Evolutionary conservation across 2,329 filamentous ascomycete species (phyloP).

Genomic region (Pezicula rhizophila): DNA sequence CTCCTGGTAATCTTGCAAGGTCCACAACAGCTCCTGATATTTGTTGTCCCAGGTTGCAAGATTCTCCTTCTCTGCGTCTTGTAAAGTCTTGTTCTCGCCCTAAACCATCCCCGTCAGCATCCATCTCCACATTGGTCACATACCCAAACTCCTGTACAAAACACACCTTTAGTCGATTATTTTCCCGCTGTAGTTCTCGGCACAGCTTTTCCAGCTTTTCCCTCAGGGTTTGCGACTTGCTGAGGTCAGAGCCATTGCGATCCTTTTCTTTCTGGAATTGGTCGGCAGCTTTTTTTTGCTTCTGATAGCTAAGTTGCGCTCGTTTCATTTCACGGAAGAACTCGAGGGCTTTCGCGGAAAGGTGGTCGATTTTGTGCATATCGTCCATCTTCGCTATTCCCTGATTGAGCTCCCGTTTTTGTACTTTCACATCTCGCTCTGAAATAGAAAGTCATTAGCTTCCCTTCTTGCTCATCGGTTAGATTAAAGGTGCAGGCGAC

Average conservation of each 20-base stretch:
- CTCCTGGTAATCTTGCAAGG: conserved; percentile 83
- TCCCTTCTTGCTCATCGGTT: neutral
- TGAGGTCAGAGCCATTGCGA: conserved; percentile 74
- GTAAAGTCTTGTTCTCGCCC: conserved; percentile 90
- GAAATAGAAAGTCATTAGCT: conserved; percentile 17
- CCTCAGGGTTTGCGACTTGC: conserved; percentile 84
- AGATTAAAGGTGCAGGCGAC: too few species aligned
- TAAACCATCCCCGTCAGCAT: conserved; percentile 31
- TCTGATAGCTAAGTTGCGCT: conserved; percentile 86
- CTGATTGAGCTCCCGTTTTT: conserved; percentile 82
- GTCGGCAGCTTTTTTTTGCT: conserved; percentile 93
- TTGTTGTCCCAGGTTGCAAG: conserved; percentile 80
- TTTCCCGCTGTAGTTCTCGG: conserved; percentile 89
- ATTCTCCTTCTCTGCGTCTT: conserved; percentile 78
- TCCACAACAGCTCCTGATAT: conserved; percentile 71
- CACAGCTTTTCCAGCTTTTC: conserved; percentile 97
- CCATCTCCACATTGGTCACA: conserved; percentile 6
- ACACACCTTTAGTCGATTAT: conserved; percentile 90
- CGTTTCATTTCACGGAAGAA: conserved; percentile 92
- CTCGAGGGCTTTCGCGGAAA: conserved; percentile 88
- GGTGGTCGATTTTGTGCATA: conserved; percentile 81
- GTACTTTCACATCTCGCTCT: conserved; percentile 93
- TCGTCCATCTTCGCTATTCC: conserved; percentile 89
- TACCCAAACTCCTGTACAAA: conserved; percentile 1
- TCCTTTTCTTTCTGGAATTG: conserved; percentile 96